Evolutionary conservation across 805 yeast genomes (phyloP).

Genomic region (Candida arabinofermentans): DNA sequence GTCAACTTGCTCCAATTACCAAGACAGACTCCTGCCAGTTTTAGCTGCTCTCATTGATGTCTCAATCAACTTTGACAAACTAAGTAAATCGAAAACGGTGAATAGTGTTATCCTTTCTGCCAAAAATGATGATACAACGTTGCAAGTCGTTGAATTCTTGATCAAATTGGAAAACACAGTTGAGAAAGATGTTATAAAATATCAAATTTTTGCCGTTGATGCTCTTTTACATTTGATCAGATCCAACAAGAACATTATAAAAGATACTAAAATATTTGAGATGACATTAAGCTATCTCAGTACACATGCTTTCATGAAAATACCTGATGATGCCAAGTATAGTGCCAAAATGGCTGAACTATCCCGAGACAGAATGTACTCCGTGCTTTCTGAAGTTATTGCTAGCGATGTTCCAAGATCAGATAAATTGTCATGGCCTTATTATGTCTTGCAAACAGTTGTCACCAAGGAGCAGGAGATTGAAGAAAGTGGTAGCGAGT

Average conservation of each 20-base stretch:
- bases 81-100: constrained; percentile 69
- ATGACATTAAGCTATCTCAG: constrained; percentile 23
- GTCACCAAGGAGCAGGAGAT: constrained; percentile 10
- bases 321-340: constrained; percentile 8
- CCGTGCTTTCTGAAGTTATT: constrained; percentile 48
- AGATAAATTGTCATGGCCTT: constrained; percentile 58
- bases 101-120: constrained; percentile 36
- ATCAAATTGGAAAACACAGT: constrained; percentile 11
- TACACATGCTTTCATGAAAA: constrained; percentile 20
- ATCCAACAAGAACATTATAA: constrained; percentile 21
- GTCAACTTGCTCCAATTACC: constrained; percentile 33
- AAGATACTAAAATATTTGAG: constrained; percentile 7
- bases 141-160: constrained; percentile 10
- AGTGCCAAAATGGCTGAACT: constrained; percentile 36
- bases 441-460: constrained; percentile 37
- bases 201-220: constrained; percentile 24
- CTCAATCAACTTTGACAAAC: constrained; percentile 66
- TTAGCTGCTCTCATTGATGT: constrained; percentile 41
- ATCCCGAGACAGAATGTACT: constrained; percentile 61
- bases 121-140: constrained; percentile 9
- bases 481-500: constrained; percentile 16
- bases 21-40: constrained; percentile 29
- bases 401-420: constrained; percentile 27
- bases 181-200: constrained; percentile 19
- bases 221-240: constrained; percentile 26